Conservation (phyloP, 805 yeast genomes). For the Danielia reshetovae region DNA sequence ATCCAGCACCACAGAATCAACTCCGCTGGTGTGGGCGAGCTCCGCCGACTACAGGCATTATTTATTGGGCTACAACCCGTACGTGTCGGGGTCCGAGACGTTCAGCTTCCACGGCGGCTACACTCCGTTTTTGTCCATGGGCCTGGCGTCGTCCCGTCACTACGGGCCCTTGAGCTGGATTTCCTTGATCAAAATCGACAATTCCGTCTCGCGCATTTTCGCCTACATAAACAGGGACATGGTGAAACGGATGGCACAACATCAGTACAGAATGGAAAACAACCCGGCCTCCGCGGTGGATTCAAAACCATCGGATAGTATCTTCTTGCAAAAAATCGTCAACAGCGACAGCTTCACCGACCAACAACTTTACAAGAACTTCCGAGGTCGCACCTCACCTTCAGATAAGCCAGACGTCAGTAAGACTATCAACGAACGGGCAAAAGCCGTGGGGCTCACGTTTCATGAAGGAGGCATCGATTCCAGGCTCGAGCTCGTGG, state of each 20-base stretch:
- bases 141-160: constrained; percentile 7
- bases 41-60: constrained; percentile 4
- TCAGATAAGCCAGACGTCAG: neutral
- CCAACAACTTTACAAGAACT: constrained; percentile 1
- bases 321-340: constrained; percentile 3
- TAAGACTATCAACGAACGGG: constrained; percentile 13
- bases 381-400: neutral
- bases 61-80: constrained; percentile 14
- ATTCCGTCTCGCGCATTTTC: constrained; percentile 15
- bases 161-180: constrained; percentile 16
- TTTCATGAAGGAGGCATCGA: constrained; percentile 17
- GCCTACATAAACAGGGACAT: constrained; percentile 9
- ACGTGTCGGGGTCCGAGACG: constrained; percentile 20
- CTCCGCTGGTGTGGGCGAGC: constrained; percentile 5
- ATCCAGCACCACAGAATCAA: neutral
- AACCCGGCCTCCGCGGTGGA: constrained; percentile 1
- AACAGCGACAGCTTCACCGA: constrained; percentile 5
- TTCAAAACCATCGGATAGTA: constrained; percentile 1
- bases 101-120: constrained; percentile 35
- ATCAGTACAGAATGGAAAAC: neutral
- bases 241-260: neutral
- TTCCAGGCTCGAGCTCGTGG: constrained; percentile 17
- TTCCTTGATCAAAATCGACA: constrained; percentile 14
- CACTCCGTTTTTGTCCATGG: constrained; percentile 11
- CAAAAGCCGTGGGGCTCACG: constrained; percentile 16